Conservation (phyloP, 768 basidiomycete genomes). For the Cystobasidium tubakii region DNA sequence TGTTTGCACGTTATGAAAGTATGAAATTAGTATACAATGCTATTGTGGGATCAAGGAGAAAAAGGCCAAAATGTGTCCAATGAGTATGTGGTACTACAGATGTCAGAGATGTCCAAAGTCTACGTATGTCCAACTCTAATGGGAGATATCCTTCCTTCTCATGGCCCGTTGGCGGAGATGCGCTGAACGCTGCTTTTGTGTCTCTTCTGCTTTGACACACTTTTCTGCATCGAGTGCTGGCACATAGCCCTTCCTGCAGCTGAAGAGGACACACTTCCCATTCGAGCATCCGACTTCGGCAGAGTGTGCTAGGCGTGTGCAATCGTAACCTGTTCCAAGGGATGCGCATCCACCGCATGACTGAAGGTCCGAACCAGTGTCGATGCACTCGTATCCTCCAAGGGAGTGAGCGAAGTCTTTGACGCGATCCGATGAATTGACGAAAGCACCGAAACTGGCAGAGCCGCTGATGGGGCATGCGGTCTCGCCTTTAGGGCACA, state of each 20-base stretch:
- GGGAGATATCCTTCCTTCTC: neutral
- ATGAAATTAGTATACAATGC: neutral
- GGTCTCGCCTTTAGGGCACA: neutral
- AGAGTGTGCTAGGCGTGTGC: conserved; percentile 61
- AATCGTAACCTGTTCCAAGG: conserved; percentile 64
- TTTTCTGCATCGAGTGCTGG: neutral
- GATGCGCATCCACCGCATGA: conserved; percentile 71
- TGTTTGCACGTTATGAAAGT: neutral
- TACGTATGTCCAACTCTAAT: neutral
- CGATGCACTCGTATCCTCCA: conserved; percentile 51
- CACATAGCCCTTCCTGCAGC: conserved; percentile 22
- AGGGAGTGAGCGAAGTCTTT: neutral
- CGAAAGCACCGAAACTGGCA: neutral
- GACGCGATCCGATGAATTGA: neutral
- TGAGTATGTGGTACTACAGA: neutral
- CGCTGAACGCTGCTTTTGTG: neutral
- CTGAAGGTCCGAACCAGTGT: conserved; percentile 59
- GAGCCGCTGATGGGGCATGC: conserved; percentile 8
- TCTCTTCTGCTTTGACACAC: neutral
- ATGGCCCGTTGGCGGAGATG: neutral
- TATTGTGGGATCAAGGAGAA: neutral
- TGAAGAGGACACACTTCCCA: conserved; percentile 21
- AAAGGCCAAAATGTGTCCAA: neutral
- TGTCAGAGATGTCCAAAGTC: neutral
- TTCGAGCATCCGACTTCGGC: conserved; percentile 36